Percentiles rank a stretch among this genome's conserved stretches.
Evolutionary conservation across 768 basidiomycete species (phyloP).

Genomic region (Chalciporus piperatus): DNA sequence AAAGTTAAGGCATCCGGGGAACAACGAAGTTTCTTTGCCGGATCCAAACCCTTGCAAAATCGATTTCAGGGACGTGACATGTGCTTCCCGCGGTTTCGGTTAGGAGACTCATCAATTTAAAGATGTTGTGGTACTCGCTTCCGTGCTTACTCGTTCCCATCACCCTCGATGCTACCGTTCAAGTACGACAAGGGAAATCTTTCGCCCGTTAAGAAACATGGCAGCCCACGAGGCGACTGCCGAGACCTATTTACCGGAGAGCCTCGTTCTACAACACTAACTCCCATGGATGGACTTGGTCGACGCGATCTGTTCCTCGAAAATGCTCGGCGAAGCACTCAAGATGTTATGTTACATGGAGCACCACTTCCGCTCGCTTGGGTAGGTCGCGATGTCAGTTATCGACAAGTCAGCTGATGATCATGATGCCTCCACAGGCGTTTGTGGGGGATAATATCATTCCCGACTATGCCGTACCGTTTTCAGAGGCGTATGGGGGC

Average conservation of each 20-base stretch:
- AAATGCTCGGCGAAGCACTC: conserved; percentile 7
- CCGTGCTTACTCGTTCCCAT: conserved; percentile 2
- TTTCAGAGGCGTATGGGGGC: conserved; percentile 25
- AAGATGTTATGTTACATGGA: conserved; percentile 14
- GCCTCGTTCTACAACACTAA: not conserved
- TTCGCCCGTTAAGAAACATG: conserved; percentile 18
- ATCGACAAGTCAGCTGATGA: not conserved
- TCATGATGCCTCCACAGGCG: conserved; percentile 10
- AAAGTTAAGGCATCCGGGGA: not conserved
- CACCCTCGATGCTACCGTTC: conserved; percentile 13
- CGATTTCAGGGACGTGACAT: not conserved
- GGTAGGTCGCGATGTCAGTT: conserved; percentile 12
- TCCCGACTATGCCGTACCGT: conserved; percentile 28
- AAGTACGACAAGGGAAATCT: conserved; percentile 9
- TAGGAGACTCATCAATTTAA: conserved; percentile 1
- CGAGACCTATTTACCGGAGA: conserved; percentile 16
- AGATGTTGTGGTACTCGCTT: not conserved
- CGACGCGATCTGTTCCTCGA: conserved; percentile 6
- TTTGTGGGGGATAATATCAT: conserved; percentile 26
- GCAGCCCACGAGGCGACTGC: conserved; percentile 17
- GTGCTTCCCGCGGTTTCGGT: not conserved
- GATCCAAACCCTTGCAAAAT: not conserved
- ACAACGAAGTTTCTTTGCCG: not conserved
- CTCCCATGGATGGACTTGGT: not conserved
- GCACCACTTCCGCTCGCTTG: conserved; percentile 27